These are phyloP conservation scores for Dictyostelium brefeldianum DNA, from an alignment of 78 protist species.

Conservation along the genomic window DNA sequence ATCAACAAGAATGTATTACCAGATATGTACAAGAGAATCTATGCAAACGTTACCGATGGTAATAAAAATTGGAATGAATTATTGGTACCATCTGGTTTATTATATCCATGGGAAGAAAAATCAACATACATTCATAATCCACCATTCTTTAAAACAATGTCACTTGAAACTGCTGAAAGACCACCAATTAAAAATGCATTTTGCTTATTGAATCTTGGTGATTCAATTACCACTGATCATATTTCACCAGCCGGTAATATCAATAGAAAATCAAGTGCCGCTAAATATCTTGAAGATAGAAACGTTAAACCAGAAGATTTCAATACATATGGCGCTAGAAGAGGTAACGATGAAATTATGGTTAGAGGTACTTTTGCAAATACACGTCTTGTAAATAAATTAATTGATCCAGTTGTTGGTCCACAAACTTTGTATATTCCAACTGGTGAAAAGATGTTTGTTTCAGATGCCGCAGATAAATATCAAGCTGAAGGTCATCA, in stretches of 20 bases:
- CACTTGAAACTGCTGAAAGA: conserved; percentile 71
- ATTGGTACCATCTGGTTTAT: conserved; percentile 73
- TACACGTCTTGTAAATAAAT: conserved; percentile 85
- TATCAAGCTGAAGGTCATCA: conserved; percentile 77
- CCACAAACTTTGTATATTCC: conserved; percentile 92
- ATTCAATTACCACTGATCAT: conserved; percentile 93
- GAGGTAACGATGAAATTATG: conserved; percentile 94
- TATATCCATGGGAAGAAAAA: conserved; percentile 91
- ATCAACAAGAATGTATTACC: conserved; percentile 79
- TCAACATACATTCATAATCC: conserved; percentile 93
- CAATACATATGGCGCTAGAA: conserved; percentile 94
- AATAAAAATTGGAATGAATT: conserved; percentile 88
- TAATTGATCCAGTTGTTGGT: conserved; percentile 77
- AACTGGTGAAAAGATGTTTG: conserved; percentile 78
- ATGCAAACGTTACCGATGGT: conserved; percentile 86
- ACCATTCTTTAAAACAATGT: conserved; percentile 91
- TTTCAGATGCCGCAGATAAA: conserved; percentile 89
- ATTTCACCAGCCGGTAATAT: conserved; percentile 89
- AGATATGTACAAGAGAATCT: conserved; percentile 84
- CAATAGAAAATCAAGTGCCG: conserved; percentile 89
- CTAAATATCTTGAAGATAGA: conserved; percentile 82
- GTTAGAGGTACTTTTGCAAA: conserved; percentile 94
- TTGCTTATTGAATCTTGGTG: conserved; percentile 91
- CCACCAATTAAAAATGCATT: conserved; percentile 76
- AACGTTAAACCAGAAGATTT: conserved; percentile 88